These are phyloP conservation scores for Rhexocercosporidium sp. DNA, from an alignment of 2,329 filamentous ascomycete genomes.

Conservation along the genomic window DNA sequence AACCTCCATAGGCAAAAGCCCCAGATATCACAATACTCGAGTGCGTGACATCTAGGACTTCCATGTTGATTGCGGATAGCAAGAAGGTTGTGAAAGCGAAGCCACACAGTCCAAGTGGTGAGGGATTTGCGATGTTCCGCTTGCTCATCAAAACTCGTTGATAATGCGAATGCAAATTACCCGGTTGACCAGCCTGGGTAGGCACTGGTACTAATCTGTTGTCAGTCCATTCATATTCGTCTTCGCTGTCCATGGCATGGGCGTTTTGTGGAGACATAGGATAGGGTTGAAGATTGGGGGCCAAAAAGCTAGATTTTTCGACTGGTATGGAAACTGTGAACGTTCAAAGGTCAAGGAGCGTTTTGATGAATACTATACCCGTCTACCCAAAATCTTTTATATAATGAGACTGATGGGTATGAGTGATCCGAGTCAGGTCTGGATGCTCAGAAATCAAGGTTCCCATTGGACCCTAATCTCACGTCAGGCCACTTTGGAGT, in stretches of 20 bases:
- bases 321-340: background rate
- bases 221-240: constrained; percentile 10
- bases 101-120: constrained; percentile 21
- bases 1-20: constrained; percentile 77
- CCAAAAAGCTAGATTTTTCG: background rate
- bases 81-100: constrained; percentile 51
- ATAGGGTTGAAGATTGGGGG: background rate
- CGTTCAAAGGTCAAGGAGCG: background rate
- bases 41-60: constrained; percentile 60
- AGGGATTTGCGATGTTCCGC: constrained; percentile 48
- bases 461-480: background rate
- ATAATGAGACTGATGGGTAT: background rate
- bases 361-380: background rate
- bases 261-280: background rate
- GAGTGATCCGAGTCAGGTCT: background rate
- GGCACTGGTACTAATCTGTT: constrained; percentile 6
- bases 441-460: background rate
- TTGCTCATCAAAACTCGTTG: constrained; percentile 25
- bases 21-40: constrained; percentile 73
- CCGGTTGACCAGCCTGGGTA: constrained; percentile 20
- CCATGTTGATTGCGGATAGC: constrained; percentile 75
- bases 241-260: constrained; percentile 4
- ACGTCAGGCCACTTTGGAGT: constrained; percentile 10
- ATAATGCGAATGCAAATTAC: constrained; percentile 22
- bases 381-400: background rate